phyloP scores from a whole-genome alignment of 371 early-diverging fungal genomes.

The Lichtheimia corymbifera region DNA sequence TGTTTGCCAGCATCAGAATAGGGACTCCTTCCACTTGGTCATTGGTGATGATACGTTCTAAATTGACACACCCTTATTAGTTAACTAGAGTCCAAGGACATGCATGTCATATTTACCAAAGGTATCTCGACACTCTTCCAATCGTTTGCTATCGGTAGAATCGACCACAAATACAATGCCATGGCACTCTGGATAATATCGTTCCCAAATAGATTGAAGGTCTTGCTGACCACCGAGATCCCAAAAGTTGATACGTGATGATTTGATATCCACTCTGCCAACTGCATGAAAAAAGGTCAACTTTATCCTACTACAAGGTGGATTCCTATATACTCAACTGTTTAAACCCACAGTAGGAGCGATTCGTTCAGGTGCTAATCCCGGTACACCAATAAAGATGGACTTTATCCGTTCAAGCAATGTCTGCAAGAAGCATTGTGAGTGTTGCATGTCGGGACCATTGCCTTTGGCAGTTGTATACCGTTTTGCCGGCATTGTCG shows the following conservation, averaged over 20 bases:
- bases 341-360: constrained; percentile 95
- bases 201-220: constrained; percentile 87
- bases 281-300: constrained; percentile 45
- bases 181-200: constrained; percentile 94
- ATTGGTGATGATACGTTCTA: constrained; percentile 74
- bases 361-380: constrained; percentile 86
- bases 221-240: constrained; percentile 94
- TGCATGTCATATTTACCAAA: constrained; percentile 64
- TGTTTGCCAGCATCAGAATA: constrained; percentile 92
- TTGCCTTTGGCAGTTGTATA: constrained; percentile 24
- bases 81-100: background rate
- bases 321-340: constrained; percentile 43
- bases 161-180: constrained; percentile 94
- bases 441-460: background rate
- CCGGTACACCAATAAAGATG: constrained; percentile 65
- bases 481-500: constrained; percentile 96
- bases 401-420: constrained; percentile 84
- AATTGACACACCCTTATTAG: background rate
- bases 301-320: constrained; percentile 1
- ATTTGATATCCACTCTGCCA: constrained; percentile 74
- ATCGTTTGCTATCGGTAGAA: constrained; percentile 74
- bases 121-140: constrained; percentile 79
- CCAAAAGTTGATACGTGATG: constrained; percentile 83
- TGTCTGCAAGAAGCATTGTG: constrained; percentile 52
- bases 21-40: constrained; percentile 87